phyloP scores from a whole-genome alignment of 108 stramenopile genomes.

The Fragilariopsis cylindrus region DNA sequence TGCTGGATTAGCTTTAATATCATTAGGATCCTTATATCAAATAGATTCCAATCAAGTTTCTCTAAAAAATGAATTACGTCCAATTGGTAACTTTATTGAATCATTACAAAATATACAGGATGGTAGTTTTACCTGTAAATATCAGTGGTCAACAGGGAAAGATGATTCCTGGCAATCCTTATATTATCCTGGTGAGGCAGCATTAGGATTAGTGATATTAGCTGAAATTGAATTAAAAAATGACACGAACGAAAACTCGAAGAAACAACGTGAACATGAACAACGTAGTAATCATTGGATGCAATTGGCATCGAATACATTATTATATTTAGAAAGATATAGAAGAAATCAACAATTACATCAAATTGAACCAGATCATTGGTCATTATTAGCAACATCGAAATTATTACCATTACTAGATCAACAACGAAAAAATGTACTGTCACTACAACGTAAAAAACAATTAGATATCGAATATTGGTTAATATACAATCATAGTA shows the following conservation, averaged over 20 bases:
- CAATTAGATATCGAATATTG: constrained; percentile 25
- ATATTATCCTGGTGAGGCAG: constrained; percentile 45
- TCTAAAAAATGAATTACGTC: constrained; percentile 17
- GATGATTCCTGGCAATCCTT: constrained; percentile 21
- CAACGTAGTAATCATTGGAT: constrained; percentile 19
- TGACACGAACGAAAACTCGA: not conserved
- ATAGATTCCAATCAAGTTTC: constrained; percentile 10
- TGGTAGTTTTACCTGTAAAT: constrained; percentile 24
- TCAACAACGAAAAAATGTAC: not conserved
- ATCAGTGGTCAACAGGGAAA: constrained; percentile 13
- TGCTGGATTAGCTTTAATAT: constrained; percentile 32
- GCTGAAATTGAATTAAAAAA: constrained; percentile 23
- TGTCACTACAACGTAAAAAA: not conserved
- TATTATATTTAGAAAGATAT: constrained; percentile 28
- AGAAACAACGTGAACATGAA: not conserved
- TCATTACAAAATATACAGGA: constrained; percentile 26
- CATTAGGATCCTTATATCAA: constrained; percentile 20
- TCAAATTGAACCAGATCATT: constrained; percentile 41
- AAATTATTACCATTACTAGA: constrained; percentile 24
- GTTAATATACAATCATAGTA: constrained; percentile 35
- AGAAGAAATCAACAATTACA: constrained; percentile 15
- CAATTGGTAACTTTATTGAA: constrained; percentile 31
- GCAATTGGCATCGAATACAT: constrained; percentile 17
- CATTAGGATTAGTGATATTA: constrained; percentile 26
- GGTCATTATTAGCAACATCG: constrained; percentile 34